phyloP scores from a whole-genome alignment of 2,329 filamentous ascomycete genomes.

The Pseudocercospora pini-densiflorae region DNA sequence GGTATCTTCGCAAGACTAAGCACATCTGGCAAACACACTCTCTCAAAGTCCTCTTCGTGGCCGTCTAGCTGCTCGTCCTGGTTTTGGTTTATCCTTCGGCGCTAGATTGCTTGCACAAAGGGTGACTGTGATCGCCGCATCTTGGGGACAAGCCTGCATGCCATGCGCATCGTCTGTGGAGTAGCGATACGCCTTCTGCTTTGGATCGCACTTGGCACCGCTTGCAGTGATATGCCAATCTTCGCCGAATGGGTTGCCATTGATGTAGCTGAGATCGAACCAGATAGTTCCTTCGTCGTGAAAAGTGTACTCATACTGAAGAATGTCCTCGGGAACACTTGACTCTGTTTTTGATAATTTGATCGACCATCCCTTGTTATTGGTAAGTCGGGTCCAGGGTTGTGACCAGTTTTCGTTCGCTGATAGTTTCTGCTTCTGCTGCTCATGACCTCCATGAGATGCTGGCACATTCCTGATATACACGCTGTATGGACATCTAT shows the following conservation, averaged over 20 bases:
- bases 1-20: neutral
- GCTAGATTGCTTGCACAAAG: constrained; percentile 31
- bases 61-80: neutral
- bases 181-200: constrained; percentile 42
- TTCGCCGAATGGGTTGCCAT: constrained; percentile 42
- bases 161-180: constrained; percentile 43
- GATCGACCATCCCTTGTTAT: constrained; percentile 43
- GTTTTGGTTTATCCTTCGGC: neutral
- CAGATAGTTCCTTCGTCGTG: constrained; percentile 41
- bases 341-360: constrained; percentile 39
- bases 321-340: constrained; percentile 32
- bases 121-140: constrained; percentile 40
- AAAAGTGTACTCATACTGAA: constrained; percentile 46
- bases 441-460: constrained; percentile 28
- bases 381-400: constrained; percentile 39
- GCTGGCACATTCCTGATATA: constrained; percentile 35
- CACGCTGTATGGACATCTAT: constrained; percentile 37
- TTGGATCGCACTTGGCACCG: constrained; percentile 29
- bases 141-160: constrained; percentile 40
- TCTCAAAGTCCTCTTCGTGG: neutral
- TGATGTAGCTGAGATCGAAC: constrained; percentile 43
- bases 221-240: constrained; percentile 41
- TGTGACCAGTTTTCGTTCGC: constrained; percentile 35
- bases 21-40: too few relatives aligned
- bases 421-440: constrained; percentile 28